Conservation (phyloP, 495 filamentous ascomycete species). For the Collariella sp. region DNA sequence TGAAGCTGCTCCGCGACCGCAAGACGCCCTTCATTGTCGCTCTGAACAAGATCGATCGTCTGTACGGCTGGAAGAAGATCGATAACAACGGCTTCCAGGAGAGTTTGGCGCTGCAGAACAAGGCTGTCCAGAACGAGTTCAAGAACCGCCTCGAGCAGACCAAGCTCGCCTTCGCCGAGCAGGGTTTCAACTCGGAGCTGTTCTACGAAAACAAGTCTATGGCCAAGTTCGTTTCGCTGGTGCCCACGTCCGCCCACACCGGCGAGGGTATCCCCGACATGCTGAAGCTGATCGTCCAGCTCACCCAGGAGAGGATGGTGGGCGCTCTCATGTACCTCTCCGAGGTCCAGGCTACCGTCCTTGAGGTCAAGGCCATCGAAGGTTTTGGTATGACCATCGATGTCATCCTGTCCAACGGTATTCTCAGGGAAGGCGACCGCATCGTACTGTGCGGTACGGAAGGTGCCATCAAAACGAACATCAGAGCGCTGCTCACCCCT, state of each 20-base stretch:
- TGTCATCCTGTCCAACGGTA: constrained; percentile 92
- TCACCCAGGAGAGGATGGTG: constrained; percentile 97
- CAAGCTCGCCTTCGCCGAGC: constrained; percentile 88
- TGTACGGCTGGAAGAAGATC: constrained; percentile 95
- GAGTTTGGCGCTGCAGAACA: constrained; percentile 80
- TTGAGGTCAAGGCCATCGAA: constrained; percentile 98
- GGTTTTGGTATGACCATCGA: constrained; percentile 98
- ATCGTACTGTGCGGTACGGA: constrained; percentile 93
- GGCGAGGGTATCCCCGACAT: constrained; percentile 99
- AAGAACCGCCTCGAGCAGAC: constrained; percentile 80
- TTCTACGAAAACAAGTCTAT: constrained; percentile 98
- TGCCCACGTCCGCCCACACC: constrained; percentile 94
- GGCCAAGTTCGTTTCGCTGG: constrained; percentile 83
- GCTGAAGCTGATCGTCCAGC: constrained; percentile 84
- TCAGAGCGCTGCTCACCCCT: constrained; percentile 92
- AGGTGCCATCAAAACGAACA: constrained; percentile 87
- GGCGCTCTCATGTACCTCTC: constrained; percentile 96
- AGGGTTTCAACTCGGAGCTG: constrained; percentile 94
- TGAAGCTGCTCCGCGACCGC: constrained; percentile 83
- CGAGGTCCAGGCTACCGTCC: constrained; percentile 93
- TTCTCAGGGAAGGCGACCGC: constrained; percentile 87
- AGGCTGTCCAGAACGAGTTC: constrained; percentile 93
- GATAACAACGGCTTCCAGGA: constrained; percentile 98
- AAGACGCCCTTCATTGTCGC: constrained; percentile 99
- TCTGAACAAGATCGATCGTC: constrained; percentile 99